phyloP scores from a whole-genome alignment of 345 rosid species.

The Eucalyptus fibrosa region DNA sequence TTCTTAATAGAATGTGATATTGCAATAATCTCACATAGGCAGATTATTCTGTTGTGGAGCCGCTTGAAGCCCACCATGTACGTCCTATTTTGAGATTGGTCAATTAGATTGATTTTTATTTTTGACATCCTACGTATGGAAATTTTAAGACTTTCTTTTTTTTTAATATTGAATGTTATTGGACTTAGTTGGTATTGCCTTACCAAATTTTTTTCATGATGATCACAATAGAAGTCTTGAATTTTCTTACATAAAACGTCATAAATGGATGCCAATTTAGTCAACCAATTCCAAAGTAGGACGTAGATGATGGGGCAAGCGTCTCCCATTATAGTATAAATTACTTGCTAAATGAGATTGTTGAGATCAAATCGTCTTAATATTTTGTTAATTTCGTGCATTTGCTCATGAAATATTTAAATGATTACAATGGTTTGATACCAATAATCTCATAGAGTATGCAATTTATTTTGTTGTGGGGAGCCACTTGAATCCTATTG shows the following conservation, averaged over 20 bases:
- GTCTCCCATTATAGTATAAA: neutral
- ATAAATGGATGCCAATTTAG: neutral
- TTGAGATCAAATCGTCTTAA: neutral
- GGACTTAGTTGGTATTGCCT: neutral
- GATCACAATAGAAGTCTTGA: neutral
- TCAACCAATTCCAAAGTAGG: neutral
- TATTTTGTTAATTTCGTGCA: neutral
- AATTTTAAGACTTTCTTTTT: neutral
- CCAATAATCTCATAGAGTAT: neutral
- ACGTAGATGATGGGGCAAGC: neutral
- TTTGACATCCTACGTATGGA: neutral
- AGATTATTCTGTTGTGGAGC: neutral
- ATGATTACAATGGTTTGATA: neutral
- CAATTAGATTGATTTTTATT: neutral
- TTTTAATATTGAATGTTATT: neutral
- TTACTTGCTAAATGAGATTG: neutral
- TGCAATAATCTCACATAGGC: neutral
- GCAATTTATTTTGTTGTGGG: neutral
- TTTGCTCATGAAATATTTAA: neutral
- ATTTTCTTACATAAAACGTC: neutral
- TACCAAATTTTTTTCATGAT: neutral
- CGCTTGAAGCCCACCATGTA: neutral
- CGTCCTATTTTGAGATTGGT: neutral
- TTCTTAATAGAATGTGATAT: neutral
- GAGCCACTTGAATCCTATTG: no score